phyloP scores from a whole-genome alignment of 352 stramenopile genomes.

The Phytophthora idaei region DNA sequence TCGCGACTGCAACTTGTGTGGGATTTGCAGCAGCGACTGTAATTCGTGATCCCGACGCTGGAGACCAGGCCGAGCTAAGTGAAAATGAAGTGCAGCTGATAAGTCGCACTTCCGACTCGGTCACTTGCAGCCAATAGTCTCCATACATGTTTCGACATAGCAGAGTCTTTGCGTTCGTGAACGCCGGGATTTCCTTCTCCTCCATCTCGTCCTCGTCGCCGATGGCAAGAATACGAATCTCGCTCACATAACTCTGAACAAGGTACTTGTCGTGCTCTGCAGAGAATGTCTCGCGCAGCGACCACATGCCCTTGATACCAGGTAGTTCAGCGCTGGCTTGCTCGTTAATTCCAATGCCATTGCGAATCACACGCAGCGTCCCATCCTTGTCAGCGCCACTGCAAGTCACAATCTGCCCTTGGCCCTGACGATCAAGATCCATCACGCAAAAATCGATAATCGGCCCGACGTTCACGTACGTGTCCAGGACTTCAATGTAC shows the following conservation, averaged over 20 bases:
- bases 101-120: constrained; percentile 91
- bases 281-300: constrained; percentile 84
- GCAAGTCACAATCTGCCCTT: constrained; percentile 97
- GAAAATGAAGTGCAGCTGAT: constrained; percentile 73
- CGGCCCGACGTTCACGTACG: constrained; percentile 97
- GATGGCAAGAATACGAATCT: constrained; percentile 97
- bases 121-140: constrained; percentile 94
- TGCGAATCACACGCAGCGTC: constrained; percentile 97
- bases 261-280: constrained; percentile 95
- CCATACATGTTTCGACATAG: constrained; percentile 93
- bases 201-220: constrained; percentile 90
- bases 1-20: constrained; percentile 93
- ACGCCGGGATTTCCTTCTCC: constrained; percentile 90
- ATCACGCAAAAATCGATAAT: constrained; percentile 99
- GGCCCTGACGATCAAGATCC: constrained; percentile 92
- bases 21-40: constrained; percentile 88
- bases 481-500: constrained; percentile 95
- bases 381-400: constrained; percentile 96
- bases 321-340: constrained; percentile 94
- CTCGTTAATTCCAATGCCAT: constrained; percentile 99
- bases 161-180: constrained; percentile 90
- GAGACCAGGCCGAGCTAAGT: constrained; percentile 78
- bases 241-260: constrained; percentile 95
- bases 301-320: constrained; percentile 99
- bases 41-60: constrained; percentile 66